Evolutionary conservation across 2,329 filamentous ascomycete genomes (phyloP), one percentile per base, ranked within the genome.

Genomic region (Fusarium vanettenii): DNA sequence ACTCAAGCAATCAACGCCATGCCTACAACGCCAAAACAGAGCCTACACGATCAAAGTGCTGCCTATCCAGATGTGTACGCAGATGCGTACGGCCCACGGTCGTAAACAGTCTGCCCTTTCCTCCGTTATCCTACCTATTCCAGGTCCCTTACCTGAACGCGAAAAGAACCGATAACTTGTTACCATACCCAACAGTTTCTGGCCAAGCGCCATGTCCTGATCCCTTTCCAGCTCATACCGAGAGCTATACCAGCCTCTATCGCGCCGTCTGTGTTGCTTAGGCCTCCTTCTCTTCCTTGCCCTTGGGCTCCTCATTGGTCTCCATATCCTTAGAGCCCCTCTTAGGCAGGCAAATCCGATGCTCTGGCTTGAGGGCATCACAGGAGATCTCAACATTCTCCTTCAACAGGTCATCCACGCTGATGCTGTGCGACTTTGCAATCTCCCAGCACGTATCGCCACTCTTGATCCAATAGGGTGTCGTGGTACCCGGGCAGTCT

Each of bases 361-460:
- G 78, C 16, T 87, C 87, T 31, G 86, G 71, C 33, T 48, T 60
- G 66, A 91, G 76, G 45, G 76, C 80, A 27, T 87, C 84, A 75
- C 89, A 91, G 64, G 88, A 81, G 13, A 90, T 75, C 1, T 80
- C 82, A 22, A 79, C 59, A 66, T 91, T 90, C 41, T 84, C 76
- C 27, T 77, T 78, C 69, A 87, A n/a, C 33, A 91, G 76, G 22
- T 84, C 84, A 16, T 87, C 85, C 25, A 90, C 81, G 48, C 79
- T 81, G 65, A 87, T 68, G n/a, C 82, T 81, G 67, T 82, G 79
- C 35, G 73, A 78, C 66, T 89, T 75, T 1, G 85, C 87, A 77
- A 91, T 85, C 7, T 79, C 84, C 87, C 87, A 90, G 78, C 89
- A 90, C 9, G 87, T 88, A 70, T 90, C 87, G 6, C 86, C 87